Conservation (phyloP, 1,284 basidiomycete species). For the Cerrena zonata region DNA sequence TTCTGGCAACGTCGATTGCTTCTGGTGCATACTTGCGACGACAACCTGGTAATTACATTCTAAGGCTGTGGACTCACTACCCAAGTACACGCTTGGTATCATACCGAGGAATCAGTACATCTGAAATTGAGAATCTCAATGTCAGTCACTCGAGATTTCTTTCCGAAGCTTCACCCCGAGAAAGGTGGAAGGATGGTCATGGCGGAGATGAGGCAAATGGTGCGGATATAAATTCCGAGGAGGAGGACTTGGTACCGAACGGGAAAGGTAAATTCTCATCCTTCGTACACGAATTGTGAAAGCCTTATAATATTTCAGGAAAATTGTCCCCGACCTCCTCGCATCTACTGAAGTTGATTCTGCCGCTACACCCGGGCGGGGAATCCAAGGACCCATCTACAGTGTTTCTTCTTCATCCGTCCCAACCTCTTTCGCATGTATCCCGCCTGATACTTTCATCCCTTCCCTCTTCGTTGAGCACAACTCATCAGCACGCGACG, state of each 20-base stretch:
- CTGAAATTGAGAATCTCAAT: conserved; percentile 30
- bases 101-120: neutral
- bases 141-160: conserved; percentile 43
- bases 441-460: conserved; percentile 44
- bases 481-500: conserved; percentile 9
- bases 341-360: conserved; percentile 60
- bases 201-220: conserved; percentile 10
- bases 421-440: conserved; percentile 57
- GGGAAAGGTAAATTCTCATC: conserved; percentile 21
- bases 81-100: no score
- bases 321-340: conserved; percentile 58
- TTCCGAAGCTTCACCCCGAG: conserved; percentile 33
- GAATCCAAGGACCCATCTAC: conserved; percentile 33
- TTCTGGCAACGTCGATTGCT: no score
- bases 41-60: no score
- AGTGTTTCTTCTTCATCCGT: conserved; percentile 55
- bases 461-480: conserved; percentile 30
- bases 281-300: neutral
- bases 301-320: conserved; percentile 28
- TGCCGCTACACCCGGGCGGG: conserved; percentile 39
- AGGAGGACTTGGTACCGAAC: conserved; percentile 17
- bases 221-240: conserved; percentile 11
- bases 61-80: no score
- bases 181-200: conserved; percentile 32
- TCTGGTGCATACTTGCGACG: no score